These are phyloP conservation scores for Opeltia flavorubescens DNA, from an alignment of 495 filamentous ascomycete genomes.

Conservation along the genomic window DNA sequence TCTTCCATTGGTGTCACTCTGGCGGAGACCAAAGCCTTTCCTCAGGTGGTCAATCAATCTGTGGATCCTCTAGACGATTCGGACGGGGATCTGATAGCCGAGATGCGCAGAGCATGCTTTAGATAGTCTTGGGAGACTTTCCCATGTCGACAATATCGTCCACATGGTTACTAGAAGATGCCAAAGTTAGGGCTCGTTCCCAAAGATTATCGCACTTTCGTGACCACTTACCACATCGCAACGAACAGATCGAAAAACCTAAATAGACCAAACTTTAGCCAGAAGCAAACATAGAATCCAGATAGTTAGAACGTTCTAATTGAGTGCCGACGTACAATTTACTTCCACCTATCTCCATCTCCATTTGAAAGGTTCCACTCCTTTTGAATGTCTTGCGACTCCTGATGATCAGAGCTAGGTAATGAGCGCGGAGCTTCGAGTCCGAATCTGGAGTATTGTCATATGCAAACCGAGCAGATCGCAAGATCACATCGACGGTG, in stretches of 20 bases:
- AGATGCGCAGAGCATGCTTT: slow-evolving; percentile 6
- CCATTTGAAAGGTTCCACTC: slow-evolving; percentile 92
- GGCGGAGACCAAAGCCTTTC: slow-evolving; percentile 20
- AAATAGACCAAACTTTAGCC: background rate
- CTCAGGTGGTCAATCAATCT: slow-evolving; percentile 19
- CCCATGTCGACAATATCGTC: slow-evolving; percentile 66
- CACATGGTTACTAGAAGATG: slow-evolving; percentile 89
- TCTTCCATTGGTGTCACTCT: slow-evolving; percentile 23
- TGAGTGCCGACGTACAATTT: slow-evolving; percentile 40
- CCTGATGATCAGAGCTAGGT: slow-evolving; percentile 86
- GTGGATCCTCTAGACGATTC: slow-evolving; percentile 9
- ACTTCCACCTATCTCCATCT: slow-evolving; percentile 84
- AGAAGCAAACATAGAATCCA: no score
- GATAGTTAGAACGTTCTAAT: background rate
- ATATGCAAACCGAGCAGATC: slow-evolving; percentile 84
- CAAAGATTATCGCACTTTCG: no score
- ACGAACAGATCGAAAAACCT: slow-evolving; percentile 92
- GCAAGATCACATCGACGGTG: slow-evolving; percentile 72
- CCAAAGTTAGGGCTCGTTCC: no score
- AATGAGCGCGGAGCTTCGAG: slow-evolving; percentile 80
- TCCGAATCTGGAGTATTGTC: slow-evolving; percentile 86
- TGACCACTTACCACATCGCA: no score
- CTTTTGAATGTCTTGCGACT: slow-evolving; percentile 88
- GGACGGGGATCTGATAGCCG: slow-evolving; percentile 1
- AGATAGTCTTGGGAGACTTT: slow-evolving; percentile 28